Conservation (phyloP, 352 stramenopile genomes). For the Thraustochytrium sp. region DNA sequence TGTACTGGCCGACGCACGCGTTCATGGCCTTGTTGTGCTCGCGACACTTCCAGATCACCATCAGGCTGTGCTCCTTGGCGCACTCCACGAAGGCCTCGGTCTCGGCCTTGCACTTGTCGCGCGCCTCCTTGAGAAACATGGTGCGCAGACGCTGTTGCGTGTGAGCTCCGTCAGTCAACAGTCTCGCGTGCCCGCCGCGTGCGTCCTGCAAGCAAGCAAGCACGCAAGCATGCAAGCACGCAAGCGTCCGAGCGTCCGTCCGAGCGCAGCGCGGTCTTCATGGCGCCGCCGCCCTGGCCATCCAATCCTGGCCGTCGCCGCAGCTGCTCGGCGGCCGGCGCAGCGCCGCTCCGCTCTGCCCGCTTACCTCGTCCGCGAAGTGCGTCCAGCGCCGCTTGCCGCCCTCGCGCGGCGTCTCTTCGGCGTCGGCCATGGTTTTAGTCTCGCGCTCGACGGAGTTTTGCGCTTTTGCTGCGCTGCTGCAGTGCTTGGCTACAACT, state of each 20-base stretch:
- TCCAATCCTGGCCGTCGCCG: too few relatives aligned
- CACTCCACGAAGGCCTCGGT: constrained; percentile 61
- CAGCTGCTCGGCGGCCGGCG: neutral
- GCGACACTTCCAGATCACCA: constrained; percentile 62
- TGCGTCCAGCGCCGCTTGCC: neutral
- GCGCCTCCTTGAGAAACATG: constrained; percentile 22
- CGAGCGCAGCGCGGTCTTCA: too few relatives aligned
- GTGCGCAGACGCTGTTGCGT: neutral
- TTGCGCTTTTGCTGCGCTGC: too few relatives aligned
- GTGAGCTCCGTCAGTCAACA: neutral
- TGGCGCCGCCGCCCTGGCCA: too few relatives aligned
- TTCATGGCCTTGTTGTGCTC: constrained; percentile 60
- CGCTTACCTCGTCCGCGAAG: neutral
- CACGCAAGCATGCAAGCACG: too few relatives aligned
- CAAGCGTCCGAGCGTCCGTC: too few relatives aligned
- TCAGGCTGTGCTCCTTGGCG: constrained; percentile 58
- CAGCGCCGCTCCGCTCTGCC: neutral
- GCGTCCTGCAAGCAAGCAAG: too few relatives aligned
- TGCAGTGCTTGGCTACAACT: too few relatives aligned
- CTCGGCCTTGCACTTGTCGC: constrained; percentile 55
- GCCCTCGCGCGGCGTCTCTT: neutral
- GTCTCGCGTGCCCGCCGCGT: too few relatives aligned
- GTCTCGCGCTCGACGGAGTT: too few relatives aligned
- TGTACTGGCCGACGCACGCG: constrained; percentile 62
- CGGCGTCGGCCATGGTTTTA: neutral